phyloP scores from a whole-genome alignment of 768 basidiomycete genomes.

The Cantharellus cinnabarinus region DNA sequence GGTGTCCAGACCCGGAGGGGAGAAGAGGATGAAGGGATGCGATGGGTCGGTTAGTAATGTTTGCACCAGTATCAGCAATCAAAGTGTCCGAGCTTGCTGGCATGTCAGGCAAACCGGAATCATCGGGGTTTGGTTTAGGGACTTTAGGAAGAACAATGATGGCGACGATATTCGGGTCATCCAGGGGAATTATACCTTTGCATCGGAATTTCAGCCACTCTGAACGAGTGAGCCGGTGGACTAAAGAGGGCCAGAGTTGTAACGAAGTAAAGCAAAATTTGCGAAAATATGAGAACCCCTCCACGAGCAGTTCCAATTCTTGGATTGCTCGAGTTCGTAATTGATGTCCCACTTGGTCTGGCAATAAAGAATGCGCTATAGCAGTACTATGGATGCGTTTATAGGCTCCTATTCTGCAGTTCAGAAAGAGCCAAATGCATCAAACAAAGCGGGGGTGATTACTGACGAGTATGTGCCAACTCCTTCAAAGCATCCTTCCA shows the following conservation, averaged over 20 bases:
- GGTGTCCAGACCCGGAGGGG: conserved; percentile 18
- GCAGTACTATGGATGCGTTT: conserved; percentile 15
- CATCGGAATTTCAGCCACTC: conserved; percentile 24
- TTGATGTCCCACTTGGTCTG: conserved; percentile 38
- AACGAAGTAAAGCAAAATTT: too few relatives aligned
- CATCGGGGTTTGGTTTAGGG: too few relatives aligned
- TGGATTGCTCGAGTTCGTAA: conserved; percentile 57
- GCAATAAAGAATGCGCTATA: conserved; percentile 24
- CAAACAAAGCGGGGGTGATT: conserved; percentile 1
- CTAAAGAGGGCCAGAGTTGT: conserved; percentile 12
- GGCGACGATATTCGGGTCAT: too few relatives aligned
- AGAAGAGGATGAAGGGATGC: too few relatives aligned
- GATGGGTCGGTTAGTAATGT: too few relatives aligned
- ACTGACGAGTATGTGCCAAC: conserved; percentile 13
- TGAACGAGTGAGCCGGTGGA: conserved; percentile 42
- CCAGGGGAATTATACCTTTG: too few relatives aligned
- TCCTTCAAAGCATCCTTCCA: conserved; percentile 29
- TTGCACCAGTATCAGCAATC: too few relatives aligned
- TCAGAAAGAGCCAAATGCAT: background rate
- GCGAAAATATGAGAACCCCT: conserved; percentile 16
- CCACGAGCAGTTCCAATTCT: conserved; percentile 42
- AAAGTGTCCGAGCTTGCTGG: too few relatives aligned
- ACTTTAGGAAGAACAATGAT: too few relatives aligned
- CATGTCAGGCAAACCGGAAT: too few relatives aligned
- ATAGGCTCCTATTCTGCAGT: conserved; percentile 1